phyloP scores from a whole-genome alignment of 2,329 filamentous ascomycete genomes.

The Acephala macrosclerotiorum region DNA sequence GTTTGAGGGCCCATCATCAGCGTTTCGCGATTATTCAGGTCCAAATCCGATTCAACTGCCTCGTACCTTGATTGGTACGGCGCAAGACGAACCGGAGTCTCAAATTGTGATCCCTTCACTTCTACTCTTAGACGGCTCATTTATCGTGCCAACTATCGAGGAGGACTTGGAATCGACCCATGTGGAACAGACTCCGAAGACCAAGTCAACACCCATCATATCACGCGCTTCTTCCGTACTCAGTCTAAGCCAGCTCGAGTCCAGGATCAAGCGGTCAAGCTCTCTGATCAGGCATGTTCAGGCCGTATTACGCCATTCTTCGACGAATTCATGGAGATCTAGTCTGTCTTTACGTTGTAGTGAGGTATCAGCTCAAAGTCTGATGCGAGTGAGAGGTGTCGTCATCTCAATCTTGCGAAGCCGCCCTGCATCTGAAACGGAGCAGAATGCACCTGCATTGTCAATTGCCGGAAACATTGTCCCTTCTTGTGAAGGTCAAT shows the following conservation, averaged over 20 bases:
- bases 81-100: not conserved
- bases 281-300: not conserved
- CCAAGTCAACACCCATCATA: not conserved
- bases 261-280: not conserved
- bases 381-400: not conserved
- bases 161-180: not conserved
- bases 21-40: not conserved
- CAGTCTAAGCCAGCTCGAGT: not conserved
- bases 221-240: not conserved
- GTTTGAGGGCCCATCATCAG: not conserved
- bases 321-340: not conserved
- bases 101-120: not conserved
- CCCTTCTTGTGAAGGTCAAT: too few species aligned
- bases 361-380: not conserved
- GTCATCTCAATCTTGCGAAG: not conserved
- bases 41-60: not conserved
- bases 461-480: too few species aligned
- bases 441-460: too few species aligned
- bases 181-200: not conserved
- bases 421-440: not conserved
- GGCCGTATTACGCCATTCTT: not conserved
- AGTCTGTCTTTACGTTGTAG: not conserved
- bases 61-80: too few species aligned
- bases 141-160: not conserved
- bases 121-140: constrained; percentile 1